Base-by-base conservation (phyloP, 2,329 filamentous ascomycete genomes). In the Drechslerella dactyloides region DNA sequence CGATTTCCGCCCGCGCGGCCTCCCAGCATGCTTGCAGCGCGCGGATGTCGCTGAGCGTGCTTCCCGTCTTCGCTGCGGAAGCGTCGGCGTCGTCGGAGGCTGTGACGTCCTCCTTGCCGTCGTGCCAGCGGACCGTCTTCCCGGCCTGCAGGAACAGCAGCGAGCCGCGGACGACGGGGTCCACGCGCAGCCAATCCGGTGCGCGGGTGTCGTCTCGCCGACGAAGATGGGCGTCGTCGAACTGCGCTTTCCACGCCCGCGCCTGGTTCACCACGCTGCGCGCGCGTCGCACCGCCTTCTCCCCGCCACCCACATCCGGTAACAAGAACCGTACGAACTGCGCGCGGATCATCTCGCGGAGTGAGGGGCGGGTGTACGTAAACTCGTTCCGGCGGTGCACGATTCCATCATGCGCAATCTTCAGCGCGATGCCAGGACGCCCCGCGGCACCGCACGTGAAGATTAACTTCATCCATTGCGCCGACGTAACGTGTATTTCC, bases 401-500 rank as follows among this genome's bases (percentile, higher is more conserved):
- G 35, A 73, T 63, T 5, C 68, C 68, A 1, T 65, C 68, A 13
- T 73, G 37, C 2, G 61, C 68, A 5, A 73, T 73, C 6, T 23
- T 50, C 3, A 66, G 56, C 10, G 68, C 68, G 3, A 73, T 60
- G 11, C 68, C 68, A 0, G 68, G 61, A 37, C 68, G 55, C 0
- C 68, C 68, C 1, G 48, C 46, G 0, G 65, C 15, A 19, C 68
- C 68, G 33, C 60, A 66, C 4, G 11, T 55, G 4, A 55, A 50
- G 42, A 73, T 57, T 1, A 73, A 37, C 37, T 73, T 73, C 19
- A n/a, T 50, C 68, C 68, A 73, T n/a, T 73, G 61, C 11, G 46
- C 51, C 2, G 66, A 33, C 4, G 23, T 13, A 17, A 70, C 48
- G n/a, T 52, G 40, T 3, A 73, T 65, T 19, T 61, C 57, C 17